These are phyloP conservation scores for Mortierella sp. DNA, from an alignment of 371 early-diverging fungal genomes.

Conservation along the genomic window DNA sequence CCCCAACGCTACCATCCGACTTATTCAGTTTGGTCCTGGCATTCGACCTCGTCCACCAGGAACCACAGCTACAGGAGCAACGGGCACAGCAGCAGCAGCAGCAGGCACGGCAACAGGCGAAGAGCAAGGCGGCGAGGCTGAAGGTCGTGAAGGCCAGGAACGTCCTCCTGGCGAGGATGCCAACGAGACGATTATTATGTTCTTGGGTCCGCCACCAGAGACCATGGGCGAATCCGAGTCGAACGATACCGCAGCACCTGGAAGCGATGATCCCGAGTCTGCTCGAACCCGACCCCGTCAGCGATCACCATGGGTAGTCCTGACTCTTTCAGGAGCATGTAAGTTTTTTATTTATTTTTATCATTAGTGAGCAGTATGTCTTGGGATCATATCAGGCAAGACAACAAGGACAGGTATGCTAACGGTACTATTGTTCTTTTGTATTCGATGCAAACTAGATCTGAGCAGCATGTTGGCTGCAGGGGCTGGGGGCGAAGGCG, in stretches of 20 bases:
- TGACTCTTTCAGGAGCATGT: conserved; percentile 54
- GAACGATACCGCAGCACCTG: conserved; percentile 6
- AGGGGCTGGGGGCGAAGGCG: conserved; percentile 35
- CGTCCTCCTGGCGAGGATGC: conserved; percentile 15
- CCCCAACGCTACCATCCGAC: conserved; percentile 37
- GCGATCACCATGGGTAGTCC: conserved; percentile 45
- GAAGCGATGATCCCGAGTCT: conserved; percentile 19
- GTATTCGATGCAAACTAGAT: conserved; percentile 19
- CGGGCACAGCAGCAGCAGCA: not conserved
- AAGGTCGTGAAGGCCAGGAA: not conserved
- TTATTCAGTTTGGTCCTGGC: conserved; percentile 36
- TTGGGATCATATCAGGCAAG: not conserved
- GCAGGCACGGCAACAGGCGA: not conserved
- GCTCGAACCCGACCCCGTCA: conserved; percentile 22
- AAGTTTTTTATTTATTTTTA: conserved; percentile 13
- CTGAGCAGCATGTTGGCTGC: conserved; percentile 46
- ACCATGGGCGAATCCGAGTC: conserved; percentile 12
- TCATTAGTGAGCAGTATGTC: not conserved
- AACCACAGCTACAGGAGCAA: not conserved
- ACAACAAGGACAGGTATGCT: not conserved
- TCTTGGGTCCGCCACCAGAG: conserved; percentile 28
- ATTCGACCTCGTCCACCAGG: conserved; percentile 10
- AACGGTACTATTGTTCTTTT: not conserved
- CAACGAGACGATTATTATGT: conserved; percentile 43
- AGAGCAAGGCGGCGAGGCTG: conserved; percentile 7